Base-by-base conservation (phyloP, 1,284 basidiomycete species). In the Cutaneotrichosporon sp. region DNA sequence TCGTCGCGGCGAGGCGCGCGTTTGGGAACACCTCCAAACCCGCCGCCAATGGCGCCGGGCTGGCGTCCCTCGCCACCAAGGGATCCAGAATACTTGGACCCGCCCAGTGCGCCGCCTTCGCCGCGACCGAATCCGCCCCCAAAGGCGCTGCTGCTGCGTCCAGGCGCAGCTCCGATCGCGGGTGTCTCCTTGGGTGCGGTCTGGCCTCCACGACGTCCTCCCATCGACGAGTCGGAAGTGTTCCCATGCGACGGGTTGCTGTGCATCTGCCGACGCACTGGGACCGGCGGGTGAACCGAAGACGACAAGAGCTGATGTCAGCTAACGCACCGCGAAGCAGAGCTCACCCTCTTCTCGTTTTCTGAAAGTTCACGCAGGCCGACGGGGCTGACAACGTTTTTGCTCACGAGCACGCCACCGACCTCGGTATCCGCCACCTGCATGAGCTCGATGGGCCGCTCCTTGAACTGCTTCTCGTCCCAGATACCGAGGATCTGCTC, bases 401-500 rank as follows among this genome's bases (percentile, higher is more conserved):
- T 87, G 60, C 85, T 82, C 26, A 91, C 87, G 60, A 92, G 84
- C 47, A 89, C 88, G 48, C 87, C 86, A 81, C 86, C 89, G 58
- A 84, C 80, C 72, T 90, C 88, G 56, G 84, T 80, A 72, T 89
- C 88, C 2, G 54, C 59, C 60, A 71, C 56, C 46, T 70, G 60
- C 13, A 67, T 63, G 8, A 91, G 86, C 74, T 92, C 89, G 46
- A 90, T 79, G 37, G 87, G 88, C 22, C 90, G 79, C 80, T 72
- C 81, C 81, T 54, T 86, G 83, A 55, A 83, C 83, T 72, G 71
- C 49, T 84, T 84, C 61, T 90, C 88, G 69, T 82, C 87, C 75
- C 87, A 92, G 60, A 92, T 85, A 72, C 81, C 80, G 52, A 92
- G 79, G 76, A 93, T 80, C 59, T 90, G 87, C 59, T 91, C 88